Percentiles rank a stretch among this genome's conserved stretches.
These are phyloP conservation scores for Triticum aestivum DNA, from an alignment of 176 grass and related monocot species.

Conservation along the genomic window DNA sequence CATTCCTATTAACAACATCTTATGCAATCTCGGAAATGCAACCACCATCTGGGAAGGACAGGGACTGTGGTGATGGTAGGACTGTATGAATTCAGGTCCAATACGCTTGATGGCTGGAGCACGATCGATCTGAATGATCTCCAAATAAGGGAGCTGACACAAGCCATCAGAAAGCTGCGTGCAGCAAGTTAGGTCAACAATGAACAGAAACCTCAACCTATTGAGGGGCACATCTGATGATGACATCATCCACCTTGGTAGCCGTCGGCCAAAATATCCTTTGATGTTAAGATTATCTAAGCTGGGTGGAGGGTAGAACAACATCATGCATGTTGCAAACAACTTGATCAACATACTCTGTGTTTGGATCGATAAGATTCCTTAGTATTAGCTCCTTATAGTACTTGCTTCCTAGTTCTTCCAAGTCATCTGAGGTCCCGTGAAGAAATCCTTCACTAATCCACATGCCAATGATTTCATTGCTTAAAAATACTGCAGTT, in stretches of 20 bases:
- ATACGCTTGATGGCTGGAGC: no score
- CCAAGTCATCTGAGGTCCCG: not conserved
- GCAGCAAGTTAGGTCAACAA: fast-evolving
- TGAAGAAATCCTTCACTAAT: slow-evolving; percentile 29
- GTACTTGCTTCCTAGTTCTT: not conserved
- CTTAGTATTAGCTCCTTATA: slow-evolving; percentile 28
- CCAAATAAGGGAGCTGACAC: no score
- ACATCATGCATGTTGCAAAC: not conserved
- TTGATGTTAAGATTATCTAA: no score
- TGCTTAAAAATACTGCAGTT: no score
- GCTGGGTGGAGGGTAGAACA: no score
- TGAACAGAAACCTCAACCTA: no score
- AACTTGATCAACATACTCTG: fast-evolving
- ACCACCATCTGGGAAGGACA: not conserved
- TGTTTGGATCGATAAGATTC: slow-evolving; percentile 36
- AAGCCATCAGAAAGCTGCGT: no score
- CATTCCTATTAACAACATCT: no score
- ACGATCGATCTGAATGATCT: fast-evolving
- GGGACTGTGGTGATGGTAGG: not conserved
- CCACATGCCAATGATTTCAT: slow-evolving; percentile 18
- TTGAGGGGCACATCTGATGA: no score
- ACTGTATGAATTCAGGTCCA: no score
- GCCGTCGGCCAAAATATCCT: no score
- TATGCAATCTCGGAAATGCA: not conserved
- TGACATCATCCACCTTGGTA: no score